Evolutionary conservation across 768 basidiomycete genomes (phyloP), one percentile per base, ranked within the genome.

Genomic region (Russula olivacea): DNA sequence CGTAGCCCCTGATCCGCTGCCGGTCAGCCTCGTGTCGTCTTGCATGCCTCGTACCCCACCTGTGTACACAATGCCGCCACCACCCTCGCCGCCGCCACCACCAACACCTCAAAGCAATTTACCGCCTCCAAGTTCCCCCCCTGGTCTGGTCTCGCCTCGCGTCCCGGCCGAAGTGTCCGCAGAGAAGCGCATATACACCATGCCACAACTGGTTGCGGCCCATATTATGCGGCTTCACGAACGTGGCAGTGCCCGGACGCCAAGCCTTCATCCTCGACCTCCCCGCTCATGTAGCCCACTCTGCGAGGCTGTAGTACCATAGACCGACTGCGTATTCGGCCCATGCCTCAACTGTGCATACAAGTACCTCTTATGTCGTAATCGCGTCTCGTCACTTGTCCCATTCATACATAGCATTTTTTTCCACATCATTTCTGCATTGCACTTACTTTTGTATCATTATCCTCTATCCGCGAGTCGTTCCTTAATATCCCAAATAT

Each of bases 161-260:
- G 53, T 55, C 19, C 41, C 52, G 19, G 4, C 63, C 21, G 53
- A 49, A 34, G 6, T 40, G 15, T 7, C 64, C 14, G 32, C 61
- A 7, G 65, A 62, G 49, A 59, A 61, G 48, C 57, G 54, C 36
- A 48, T 66, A 19, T 66, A 62, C 51, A 62, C 64, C 15, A 68
- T 68, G 65, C 43, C 64, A 49, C 64, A 68, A 51, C 66, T 68
- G 56, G 66, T 68, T 59, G 66, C 66, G 58, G 60, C 64, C 43
- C 66, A 66, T 25, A 59, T 59, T 14, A 38, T 68, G 55, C 64
- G 64, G 58, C 58, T 62, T 15, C 60, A 61, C n/a, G 66, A 68
- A 6, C 66, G 66, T 55, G 53, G 64, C 15, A 9, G 34, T 14
- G 53, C 49, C 23, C 66, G 61, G 43, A 53, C 55, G 65, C 64